Evolutionary conservation across 2,329 filamentous ascomycete genomes (phyloP), one percentile per base, ranked within the genome.

Genomic region (Metarhizium anisopliae): DNA sequence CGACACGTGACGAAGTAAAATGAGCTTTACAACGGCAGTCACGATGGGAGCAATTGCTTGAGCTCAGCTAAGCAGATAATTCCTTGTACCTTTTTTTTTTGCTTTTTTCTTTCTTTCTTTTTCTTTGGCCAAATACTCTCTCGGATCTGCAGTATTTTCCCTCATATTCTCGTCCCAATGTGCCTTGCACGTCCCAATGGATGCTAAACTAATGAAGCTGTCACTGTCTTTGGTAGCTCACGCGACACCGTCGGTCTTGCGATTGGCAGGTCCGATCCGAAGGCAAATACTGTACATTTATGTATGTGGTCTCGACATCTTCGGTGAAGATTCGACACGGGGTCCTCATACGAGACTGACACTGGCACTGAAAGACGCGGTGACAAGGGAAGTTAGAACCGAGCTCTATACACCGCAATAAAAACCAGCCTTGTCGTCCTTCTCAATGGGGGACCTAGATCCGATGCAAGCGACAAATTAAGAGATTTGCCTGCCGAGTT

Each of bases 1-100:
- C n/a, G 29, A 38, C 52, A 53, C 52, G 52, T 53, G 52, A 53
- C 47, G 52, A 35, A 53, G 40, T 13, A 20, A 25, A 47, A 47
- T 35, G 42, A 47, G 52, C 52, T 47, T 20, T 8, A 7, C 16
- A 53, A 25, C 29, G 51, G 52, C 29, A 53, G 43, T 29, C 30
- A 35, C 52, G 29, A 53, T n/a, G 13, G 25, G n/a, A 20, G 42
- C 52, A 14, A 47, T 25, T 47, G 29, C 25, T 13, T 20, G n/a
- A 20, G 43, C 18, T 8, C 43, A 25, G 11, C 16, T n/a, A 49
- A 47, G 20, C 25, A 30, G 45, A 20, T 6, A 20, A 14, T 2
- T 29, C 29, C 25, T 30, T 45, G n/a, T 20, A 6, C 42, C 2
- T 45, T 11, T 45, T 4, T 18, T 11, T 45, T 13, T 43, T 18